Evolutionary conservation across 2,329 filamentous ascomycete species (phyloP).

Genomic region (Botrytis hyacinthi): DNA sequence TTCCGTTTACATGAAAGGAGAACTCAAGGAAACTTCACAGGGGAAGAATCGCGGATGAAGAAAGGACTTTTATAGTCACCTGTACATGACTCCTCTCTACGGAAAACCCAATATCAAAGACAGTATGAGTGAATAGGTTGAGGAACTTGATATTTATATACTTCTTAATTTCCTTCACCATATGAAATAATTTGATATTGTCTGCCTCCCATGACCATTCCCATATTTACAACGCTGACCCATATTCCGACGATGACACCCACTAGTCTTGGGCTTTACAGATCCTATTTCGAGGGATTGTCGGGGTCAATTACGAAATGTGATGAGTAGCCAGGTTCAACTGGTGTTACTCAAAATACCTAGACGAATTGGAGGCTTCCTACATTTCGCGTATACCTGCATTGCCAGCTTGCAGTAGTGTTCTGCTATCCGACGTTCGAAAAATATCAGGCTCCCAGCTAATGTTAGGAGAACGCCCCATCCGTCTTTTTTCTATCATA

Average conservation of each 20-base stretch:
- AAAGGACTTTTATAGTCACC: neutral
- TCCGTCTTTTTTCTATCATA: constrained; percentile 16
- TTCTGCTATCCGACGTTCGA: constrained; percentile 12
- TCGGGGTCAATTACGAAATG: constrained; percentile 8
- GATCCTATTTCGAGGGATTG: neutral
- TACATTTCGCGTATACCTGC: constrained; percentile 21
- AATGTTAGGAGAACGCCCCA: constrained; percentile 15
- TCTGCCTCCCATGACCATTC: neutral
- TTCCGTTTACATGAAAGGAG: too few species aligned
- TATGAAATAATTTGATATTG: neutral
- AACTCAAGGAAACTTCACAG: too few species aligned
- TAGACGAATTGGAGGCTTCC: constrained; percentile 19
- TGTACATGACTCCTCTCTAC: neutral
- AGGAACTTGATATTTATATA: neutral
- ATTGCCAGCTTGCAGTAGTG: constrained; percentile 22
- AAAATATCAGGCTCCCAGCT: constrained; percentile 19
- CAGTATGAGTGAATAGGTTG: neutral
- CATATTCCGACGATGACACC: neutral
- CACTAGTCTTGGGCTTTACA: neutral
- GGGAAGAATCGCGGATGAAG: neutral
- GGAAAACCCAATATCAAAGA: neutral
- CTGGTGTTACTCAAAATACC: constrained; percentile 8
- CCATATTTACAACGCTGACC: neutral
- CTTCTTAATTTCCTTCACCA: neutral
- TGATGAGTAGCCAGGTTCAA: neutral